Percentiles rank a stretch among this genome's conserved stretches.
Conservation (phyloP, 1,284 basidiomycete species). For the Moniliophthora roreri region DNA sequence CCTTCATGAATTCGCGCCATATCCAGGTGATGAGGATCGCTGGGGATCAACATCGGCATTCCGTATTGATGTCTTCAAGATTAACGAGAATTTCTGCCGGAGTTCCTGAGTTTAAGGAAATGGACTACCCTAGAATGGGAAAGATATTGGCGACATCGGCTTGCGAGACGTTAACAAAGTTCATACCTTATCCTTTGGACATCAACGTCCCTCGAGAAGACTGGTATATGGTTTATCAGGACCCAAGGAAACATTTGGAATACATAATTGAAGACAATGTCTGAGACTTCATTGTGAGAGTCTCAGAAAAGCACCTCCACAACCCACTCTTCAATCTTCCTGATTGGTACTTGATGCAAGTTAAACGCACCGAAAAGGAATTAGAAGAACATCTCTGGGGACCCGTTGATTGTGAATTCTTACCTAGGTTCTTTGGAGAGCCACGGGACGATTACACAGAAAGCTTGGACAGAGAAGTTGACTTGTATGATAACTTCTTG, state of each 20-base stretch:
- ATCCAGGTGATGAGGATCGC: conserved; percentile 3
- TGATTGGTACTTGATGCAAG: not conserved
- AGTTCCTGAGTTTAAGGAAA: not conserved
- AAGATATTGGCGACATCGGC: conserved; percentile 2
- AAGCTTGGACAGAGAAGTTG: not conserved
- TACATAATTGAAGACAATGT: not conserved
- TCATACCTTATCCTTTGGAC: not conserved
- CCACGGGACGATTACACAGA: not conserved
- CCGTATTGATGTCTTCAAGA: not conserved
- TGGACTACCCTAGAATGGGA: conserved; percentile 7
- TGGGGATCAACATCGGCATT: conserved; percentile 1
- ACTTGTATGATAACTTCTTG: not conserved
- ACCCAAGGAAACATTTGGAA: not conserved
- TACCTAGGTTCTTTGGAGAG: not conserved
- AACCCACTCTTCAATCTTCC: conserved; percentile 3
- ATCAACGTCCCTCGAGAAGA: not conserved
- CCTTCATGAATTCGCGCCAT: not conserved
- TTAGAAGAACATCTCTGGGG: not conserved
- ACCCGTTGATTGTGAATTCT: not conserved
- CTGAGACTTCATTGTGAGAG: not conserved
- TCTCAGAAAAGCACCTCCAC: not conserved
- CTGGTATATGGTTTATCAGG: not conserved
- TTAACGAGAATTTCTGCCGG: not conserved
- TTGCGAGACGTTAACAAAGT: not conserved
- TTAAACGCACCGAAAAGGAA: not conserved